phyloP scores from a whole-genome alignment of 495 filamentous ascomycete species.

The Aspergillus kassunensis region DNA sequence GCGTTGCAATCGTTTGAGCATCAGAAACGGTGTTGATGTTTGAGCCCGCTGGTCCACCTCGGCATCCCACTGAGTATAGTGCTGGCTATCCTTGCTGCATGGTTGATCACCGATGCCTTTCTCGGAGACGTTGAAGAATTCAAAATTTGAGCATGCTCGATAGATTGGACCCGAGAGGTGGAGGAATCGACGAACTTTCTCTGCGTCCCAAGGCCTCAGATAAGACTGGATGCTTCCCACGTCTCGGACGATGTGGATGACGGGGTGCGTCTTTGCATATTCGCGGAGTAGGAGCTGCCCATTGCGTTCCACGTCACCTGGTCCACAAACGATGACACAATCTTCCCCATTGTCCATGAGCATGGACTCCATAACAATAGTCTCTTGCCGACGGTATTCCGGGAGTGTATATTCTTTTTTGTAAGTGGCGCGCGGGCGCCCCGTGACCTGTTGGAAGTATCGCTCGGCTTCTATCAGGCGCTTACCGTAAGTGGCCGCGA shows the following conservation, averaged over 20 bases:
- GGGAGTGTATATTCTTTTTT: slow-evolving; percentile 56
- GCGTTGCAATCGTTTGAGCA: slow-evolving; percentile 62
- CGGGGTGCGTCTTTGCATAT: slow-evolving; percentile 56
- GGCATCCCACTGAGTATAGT: slow-evolving; percentile 27
- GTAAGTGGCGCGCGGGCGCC: slow-evolving; percentile 57
- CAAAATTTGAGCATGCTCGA: slow-evolving; percentile 65
- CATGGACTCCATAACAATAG: slow-evolving; percentile 59
- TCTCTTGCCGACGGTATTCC: slow-evolving; percentile 58
- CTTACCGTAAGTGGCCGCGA: slow-evolving; percentile 65
- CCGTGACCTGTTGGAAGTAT: slow-evolving; percentile 64
- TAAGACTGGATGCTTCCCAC: slow-evolving; percentile 58
- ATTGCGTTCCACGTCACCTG: slow-evolving; percentile 48
- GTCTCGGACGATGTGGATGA: slow-evolving; percentile 69
- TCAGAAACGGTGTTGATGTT: slow-evolving; percentile 53
- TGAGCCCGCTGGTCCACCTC: slow-evolving; percentile 36
- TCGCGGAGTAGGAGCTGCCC: slow-evolving; percentile 40
- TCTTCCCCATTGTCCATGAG: slow-evolving; percentile 55
- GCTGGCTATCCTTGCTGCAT: slow-evolving; percentile 23
- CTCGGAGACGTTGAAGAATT: slow-evolving; percentile 68
- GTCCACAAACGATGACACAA: slow-evolving; percentile 69
- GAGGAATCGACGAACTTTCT: slow-evolving; percentile 51
- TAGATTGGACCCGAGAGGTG: slow-evolving; percentile 51
- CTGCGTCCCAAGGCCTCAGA: slow-evolving; percentile 54
- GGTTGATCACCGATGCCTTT: slow-evolving; percentile 20
- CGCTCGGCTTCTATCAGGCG: slow-evolving; percentile 69